phyloP scores from a whole-genome alignment of 176 grass and related monocot genomes.

The Panicum miliaceum region DNA sequence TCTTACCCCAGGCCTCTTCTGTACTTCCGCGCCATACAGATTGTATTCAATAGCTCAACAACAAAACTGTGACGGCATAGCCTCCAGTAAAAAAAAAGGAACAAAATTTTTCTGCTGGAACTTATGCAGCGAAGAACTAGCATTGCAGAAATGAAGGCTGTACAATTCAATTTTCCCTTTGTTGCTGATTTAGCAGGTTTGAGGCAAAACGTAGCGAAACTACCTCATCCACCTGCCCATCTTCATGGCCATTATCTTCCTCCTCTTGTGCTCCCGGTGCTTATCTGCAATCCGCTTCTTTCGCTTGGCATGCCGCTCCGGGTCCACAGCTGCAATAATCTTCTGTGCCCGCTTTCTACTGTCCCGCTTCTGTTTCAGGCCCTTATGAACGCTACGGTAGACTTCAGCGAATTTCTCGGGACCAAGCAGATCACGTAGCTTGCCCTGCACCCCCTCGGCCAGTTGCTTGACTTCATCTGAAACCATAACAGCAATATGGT shows the following conservation, averaged over 20 bases:
- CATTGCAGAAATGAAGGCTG: constrained; percentile 7
- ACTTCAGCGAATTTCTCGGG: constrained; percentile 77
- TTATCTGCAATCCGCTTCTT: constrained; percentile 67
- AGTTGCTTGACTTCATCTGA: constrained; percentile 86
- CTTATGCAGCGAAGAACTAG: not conserved
- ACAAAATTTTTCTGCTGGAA: no score
- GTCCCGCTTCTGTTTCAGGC: constrained; percentile 80
- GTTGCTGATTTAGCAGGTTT: not conserved
- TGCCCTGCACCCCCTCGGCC: constrained; percentile 66
- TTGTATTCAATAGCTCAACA: no score
- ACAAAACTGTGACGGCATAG: no score
- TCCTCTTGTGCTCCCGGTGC: constrained; percentile 74
- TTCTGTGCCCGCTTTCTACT: constrained; percentile 66
- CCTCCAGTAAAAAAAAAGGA: no score
- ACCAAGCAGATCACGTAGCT: constrained; percentile 62
- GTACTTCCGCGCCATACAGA: no score
- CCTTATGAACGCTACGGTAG: constrained; percentile 69
- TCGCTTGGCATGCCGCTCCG: constrained; percentile 72
- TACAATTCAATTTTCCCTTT: not conserved
- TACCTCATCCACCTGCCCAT: constrained; percentile 73
- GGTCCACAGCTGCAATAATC: constrained; percentile 73
- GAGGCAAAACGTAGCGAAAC: not conserved
- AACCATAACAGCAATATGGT: constrained; percentile 36
- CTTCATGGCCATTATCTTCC: constrained; percentile 80
- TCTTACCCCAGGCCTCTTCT: no score